These are phyloP conservation scores for Mycena amicta DNA, from an alignment of 768 basidiomycete species.

Conservation along the genomic window DNA sequence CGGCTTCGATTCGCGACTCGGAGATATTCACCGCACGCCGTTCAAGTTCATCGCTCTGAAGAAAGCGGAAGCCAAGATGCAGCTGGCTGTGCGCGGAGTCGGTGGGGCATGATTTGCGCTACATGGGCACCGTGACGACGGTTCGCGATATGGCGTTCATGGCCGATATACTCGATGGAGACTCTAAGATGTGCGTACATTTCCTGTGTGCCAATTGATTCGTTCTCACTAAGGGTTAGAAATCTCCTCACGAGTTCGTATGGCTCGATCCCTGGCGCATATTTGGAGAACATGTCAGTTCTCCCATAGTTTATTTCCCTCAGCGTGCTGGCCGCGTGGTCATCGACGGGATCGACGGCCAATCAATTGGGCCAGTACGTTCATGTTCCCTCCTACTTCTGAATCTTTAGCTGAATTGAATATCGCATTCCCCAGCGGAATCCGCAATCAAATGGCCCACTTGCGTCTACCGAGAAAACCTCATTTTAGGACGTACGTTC, in stretches of 20 bases:
- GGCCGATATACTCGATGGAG: conserved; percentile 23
- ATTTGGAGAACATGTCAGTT: conserved; percentile 29
- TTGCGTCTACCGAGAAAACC: conserved; percentile 26
- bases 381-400: not conserved
- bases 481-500: conserved; percentile 10
- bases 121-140: conserved; percentile 29
- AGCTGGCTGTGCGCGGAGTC: conserved; percentile 21
- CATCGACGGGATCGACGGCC: conserved; percentile 29
- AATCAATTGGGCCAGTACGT: conserved; percentile 25
- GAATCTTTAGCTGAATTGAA: not conserved
- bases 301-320: conserved; percentile 2
- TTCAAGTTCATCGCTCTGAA: conserved; percentile 26
- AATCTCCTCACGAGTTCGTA: conserved; percentile 28
- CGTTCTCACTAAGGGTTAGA: conserved; percentile 5
- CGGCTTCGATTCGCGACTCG: conserved; percentile 30
- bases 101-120: conserved; percentile 27
- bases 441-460: conserved; percentile 28
- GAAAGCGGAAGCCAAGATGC: conserved; percentile 22
- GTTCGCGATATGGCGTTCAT: conserved; percentile 29
- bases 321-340: conserved; percentile 22
- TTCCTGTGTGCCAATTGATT: not conserved
- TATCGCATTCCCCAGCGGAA: conserved; percentile 16
- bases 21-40: conserved; percentile 27
- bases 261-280: conserved; percentile 28
- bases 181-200: conserved; percentile 24